These are phyloP conservation scores for Styphnolobium japonicum DNA, from an alignment of 306 rosid genomes.

Conservation along the genomic window DNA sequence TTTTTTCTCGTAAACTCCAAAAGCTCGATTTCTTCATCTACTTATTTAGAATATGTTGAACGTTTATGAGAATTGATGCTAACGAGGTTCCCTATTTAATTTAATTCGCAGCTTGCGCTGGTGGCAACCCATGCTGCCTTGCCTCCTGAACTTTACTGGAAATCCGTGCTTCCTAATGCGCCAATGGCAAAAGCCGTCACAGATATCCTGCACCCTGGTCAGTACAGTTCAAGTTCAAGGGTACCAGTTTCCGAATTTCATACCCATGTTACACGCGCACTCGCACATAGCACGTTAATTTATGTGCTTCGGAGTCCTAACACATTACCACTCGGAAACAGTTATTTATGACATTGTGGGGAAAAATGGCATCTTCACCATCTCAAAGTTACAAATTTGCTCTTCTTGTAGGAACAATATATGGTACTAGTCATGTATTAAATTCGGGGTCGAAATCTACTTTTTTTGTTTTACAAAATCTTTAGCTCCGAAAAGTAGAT, in stretches of 20 bases:
- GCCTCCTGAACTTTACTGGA: constrained; percentile 69
- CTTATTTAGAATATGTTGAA: neutral
- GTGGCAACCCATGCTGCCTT: constrained; percentile 56
- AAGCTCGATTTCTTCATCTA: neutral
- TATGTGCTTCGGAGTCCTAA: too few species aligned
- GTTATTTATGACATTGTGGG: too few species aligned
- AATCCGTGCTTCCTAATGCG: constrained; percentile 57
- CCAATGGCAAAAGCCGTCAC: constrained; percentile 59
- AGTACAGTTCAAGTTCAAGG: neutral
- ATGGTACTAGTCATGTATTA: too few species aligned
- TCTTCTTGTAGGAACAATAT: neutral
- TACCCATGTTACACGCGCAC: too few species aligned
- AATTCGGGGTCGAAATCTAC: too few species aligned
- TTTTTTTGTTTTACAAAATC: too few species aligned
- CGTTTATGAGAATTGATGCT: neutral
- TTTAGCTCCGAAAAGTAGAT: too few species aligned
- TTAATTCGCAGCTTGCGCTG: constrained; percentile 37
- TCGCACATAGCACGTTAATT: too few species aligned
- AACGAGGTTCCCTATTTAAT: neutral
- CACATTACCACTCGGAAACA: too few species aligned
- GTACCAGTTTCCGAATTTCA: neutral
- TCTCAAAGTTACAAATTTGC: neutral
- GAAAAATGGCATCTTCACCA: neutral
- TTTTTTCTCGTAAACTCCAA: neutral
- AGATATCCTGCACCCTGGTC: constrained; percentile 48